Base-by-base conservation (phyloP, 441 rosid genomes). In the Brassica balearica region DNA sequence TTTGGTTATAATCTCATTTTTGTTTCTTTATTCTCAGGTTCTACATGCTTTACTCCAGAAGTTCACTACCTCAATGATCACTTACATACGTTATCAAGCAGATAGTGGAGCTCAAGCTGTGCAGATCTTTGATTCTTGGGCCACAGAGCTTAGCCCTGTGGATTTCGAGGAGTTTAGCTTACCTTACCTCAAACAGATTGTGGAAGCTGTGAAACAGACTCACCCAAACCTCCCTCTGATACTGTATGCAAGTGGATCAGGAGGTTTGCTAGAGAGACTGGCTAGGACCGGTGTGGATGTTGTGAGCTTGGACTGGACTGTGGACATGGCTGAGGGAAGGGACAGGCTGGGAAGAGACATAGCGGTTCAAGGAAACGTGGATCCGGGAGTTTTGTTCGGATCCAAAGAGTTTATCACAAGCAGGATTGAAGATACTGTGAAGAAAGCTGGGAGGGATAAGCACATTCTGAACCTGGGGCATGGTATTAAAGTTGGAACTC, bases 271-370 rank as follows among this genome's bases (percentile, higher is more conserved):
- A 3, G 99, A 96, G 87, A 92, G 98, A 84, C 82, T 93, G 72
- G 86, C 93, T 71, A 71, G 86, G 73, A 93, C 99, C 0, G 94
- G 96, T 4, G 97, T 92, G 10, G 98, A 96, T 68, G 99, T 96
- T 9, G 96, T 96, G 72, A 92, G 99, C 90, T 83, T 96, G 88
- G 99, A 96, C 76, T 96, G 99, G 98, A 90, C 97, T 6, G 96
- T 93, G 36, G 97, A 96, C 85, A 94, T 96, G 97, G 97, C 97
- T 58, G 98, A 96, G 84, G 97, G 97, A 62, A 88, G 97, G 74
- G 90, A 84, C 82, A 84, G 97, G 68, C 51, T 95, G 65, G 99
- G 99, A 72, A 75, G 85, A 1, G 83, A 89, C 41, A 65, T 90
- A 71, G 98, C 97, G 0, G 97, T 93, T 72, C 99, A 95, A 76